Evolutionary conservation across 2,329 filamentous ascomycete species (phyloP), one percentile per base, ranked within the genome.

Genomic region (Rhytidhysteron rufulum): DNA sequence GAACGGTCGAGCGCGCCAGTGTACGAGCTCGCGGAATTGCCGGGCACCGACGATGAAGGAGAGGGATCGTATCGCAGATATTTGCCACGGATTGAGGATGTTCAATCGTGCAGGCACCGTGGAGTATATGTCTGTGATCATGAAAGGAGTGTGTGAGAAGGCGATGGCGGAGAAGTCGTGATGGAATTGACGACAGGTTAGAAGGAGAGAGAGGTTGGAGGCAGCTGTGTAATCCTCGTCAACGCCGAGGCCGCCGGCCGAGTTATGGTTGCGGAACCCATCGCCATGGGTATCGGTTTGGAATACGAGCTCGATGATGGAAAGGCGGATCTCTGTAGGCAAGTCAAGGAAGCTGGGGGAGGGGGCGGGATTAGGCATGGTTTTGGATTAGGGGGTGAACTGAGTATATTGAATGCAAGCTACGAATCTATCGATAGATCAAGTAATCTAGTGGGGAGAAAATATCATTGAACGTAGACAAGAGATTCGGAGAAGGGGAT

Each of bases 151-250:
- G 7, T 49, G 53, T 16, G 37, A 50, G 34, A 65, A 62, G 9
- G 66, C 67, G 10, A 67, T 46, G 8, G 53, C 39, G 32, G 49
- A 48, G 30, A 63, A 60, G 30, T 71, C 68, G 16, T 51, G 36
- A 25, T 60, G 53, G 37, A 70, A 54, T 40, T 65, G 63, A 19
- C 55, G 60, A 45, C 68, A 70, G 3, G 57, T 57, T 10, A 68
- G 51, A 6, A 70, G 61, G 2, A 64, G 50, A 8, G 44, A 34
- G 3, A 71, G 54, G 8, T 53, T 43, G 2, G 35, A 7, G 7
- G 55, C 51, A 11, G 60, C 46, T 18, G 17, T 45, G 45, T 67
- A 61, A 13, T 51, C 42, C 16, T 58, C 51, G 45, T 63, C 41
- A 4, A 58, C 37, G 5, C 39, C 36, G 31, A 61, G 51, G 19